phyloP scores from a whole-genome alignment of 1,284 basidiomycete genomes.

The Trichosporon sp. region DNA sequence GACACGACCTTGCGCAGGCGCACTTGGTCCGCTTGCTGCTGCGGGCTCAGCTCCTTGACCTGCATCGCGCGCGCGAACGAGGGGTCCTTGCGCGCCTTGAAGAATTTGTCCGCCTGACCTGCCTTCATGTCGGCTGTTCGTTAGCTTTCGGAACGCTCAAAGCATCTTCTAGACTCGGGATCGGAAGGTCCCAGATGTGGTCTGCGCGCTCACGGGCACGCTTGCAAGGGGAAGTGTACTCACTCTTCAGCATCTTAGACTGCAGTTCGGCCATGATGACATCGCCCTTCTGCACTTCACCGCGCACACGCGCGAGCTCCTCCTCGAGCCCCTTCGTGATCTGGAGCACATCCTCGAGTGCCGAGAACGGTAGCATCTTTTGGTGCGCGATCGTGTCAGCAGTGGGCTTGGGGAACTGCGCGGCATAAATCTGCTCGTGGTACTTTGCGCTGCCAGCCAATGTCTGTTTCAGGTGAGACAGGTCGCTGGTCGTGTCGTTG shows the following conservation, averaged over 20 bases:
- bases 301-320: slow-evolving; percentile 31
- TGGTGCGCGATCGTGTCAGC: slow-evolving; percentile 24
- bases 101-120: slow-evolving; percentile 50
- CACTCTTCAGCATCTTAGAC: slow-evolving; percentile 50
- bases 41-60: slow-evolving; percentile 51
- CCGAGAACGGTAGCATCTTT: slow-evolving; percentile 32
- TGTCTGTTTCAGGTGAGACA: slow-evolving; percentile 35
- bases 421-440: slow-evolving; percentile 24
- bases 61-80: slow-evolving; percentile 50
- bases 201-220: background rate
- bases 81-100: slow-evolving; percentile 51
- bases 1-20: slow-evolving; percentile 47
- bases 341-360: slow-evolving; percentile 26
- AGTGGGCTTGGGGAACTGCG: slow-evolving; percentile 17
- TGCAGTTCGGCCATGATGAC: slow-evolving; percentile 48
- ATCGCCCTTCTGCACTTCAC: slow-evolving; percentile 26
- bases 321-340: slow-evolving; percentile 27
- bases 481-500: slow-evolving; percentile 41
- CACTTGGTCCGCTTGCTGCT: slow-evolving; percentile 51
- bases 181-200: background rate
- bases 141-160: slow-evolving; percentile 7
- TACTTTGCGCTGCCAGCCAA: slow-evolving; percentile 32
- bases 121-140: slow-evolving; percentile 48
- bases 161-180: background rate
- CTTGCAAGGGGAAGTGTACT: slow-evolving; percentile 12